A percentile compares a stretch with the other conserved stretches of the same genome.
These are phyloP conservation scores for Penicillium nucicola DNA, from an alignment of 495 filamentous ascomycete genomes.

Conservation along the genomic window DNA sequence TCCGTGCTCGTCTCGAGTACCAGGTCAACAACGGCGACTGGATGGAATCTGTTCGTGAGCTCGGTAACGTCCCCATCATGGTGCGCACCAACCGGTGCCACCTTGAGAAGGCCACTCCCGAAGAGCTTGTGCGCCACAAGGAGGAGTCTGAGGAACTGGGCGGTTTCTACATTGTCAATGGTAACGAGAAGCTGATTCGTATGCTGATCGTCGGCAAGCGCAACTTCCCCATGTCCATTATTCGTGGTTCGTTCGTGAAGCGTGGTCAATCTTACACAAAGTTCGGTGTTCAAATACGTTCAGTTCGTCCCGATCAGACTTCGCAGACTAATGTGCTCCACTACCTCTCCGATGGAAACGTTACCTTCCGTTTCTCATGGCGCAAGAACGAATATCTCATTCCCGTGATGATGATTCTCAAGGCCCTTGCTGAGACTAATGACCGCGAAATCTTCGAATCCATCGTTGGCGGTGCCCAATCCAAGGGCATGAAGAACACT, in stretches of 20 bases:
- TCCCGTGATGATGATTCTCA: constrained; percentile 93
- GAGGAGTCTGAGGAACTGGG: constrained; percentile 92
- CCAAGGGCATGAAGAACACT: constrained; percentile 77
- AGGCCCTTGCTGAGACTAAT: constrained; percentile 92
- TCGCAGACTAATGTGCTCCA: constrained; percentile 97
- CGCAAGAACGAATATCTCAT: constrained; percentile 93
- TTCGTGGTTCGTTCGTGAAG: constrained; percentile 80
- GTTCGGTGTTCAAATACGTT: constrained; percentile 86
- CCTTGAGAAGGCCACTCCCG: constrained; percentile 77
- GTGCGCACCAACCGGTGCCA: constrained; percentile 89
- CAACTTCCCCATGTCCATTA: constrained; percentile 93
- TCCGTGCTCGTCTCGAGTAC: constrained; percentile 76
- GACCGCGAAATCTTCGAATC: constrained; percentile 94
- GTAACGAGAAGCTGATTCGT: constrained; percentile 86
- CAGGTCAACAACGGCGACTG: constrained; percentile 82
- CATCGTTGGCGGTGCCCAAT: constrained; percentile 68
- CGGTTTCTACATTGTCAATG: constrained; percentile 76
- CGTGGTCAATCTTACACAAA: constrained; percentile 83
- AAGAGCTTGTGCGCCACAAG: constrained; percentile 76
- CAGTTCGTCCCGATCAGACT: constrained; percentile 90
- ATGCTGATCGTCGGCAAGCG: constrained; percentile 83
- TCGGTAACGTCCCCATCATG: constrained; percentile 92
- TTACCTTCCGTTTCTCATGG: constrained; percentile 97
- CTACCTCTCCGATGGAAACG: constrained; percentile 91
- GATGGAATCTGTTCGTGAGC: constrained; percentile 72